phyloP scores from a whole-genome alignment of 2,329 filamentous ascomycete species.

The Torrubiella hemipterigena region DNA sequence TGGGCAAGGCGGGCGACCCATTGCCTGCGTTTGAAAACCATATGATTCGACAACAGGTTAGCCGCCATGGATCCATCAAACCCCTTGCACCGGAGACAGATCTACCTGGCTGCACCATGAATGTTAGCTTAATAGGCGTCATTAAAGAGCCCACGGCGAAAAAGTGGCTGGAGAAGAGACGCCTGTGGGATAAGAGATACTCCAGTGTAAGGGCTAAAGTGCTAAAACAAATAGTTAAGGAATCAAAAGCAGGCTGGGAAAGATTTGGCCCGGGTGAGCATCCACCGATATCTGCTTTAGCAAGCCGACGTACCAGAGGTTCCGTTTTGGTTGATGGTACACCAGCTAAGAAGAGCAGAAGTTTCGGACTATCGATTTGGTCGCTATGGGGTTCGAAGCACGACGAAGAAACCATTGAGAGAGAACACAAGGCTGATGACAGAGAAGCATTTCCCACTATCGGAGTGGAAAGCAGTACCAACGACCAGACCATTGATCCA shows the following conservation, averaged over 20 bases:
- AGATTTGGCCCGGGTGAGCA: slow-evolving; percentile 58
- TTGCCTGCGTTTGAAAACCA: slow-evolving; percentile 68
- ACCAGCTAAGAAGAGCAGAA: slow-evolving; percentile 54
- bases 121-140: slow-evolving; percentile 56
- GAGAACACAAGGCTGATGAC: slow-evolving; percentile 40
- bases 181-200: slow-evolving; percentile 63
- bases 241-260: slow-evolving; percentile 60
- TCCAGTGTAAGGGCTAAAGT: slow-evolving; percentile 56
- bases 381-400: slow-evolving; percentile 80
- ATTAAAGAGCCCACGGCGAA: slow-evolving; percentile 68
- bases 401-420: slow-evolving; percentile 60
- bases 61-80: slow-evolving; percentile 63
- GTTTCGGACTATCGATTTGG: slow-evolving; percentile 73
- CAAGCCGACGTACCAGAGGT: slow-evolving; percentile 47
- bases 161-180: slow-evolving; percentile 71
- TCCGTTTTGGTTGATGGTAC: slow-evolving; percentile 30
- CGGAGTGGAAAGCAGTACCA: slow-evolving; percentile 20
- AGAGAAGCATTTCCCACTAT: slow-evolving; percentile 16
- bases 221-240: slow-evolving; percentile 60
- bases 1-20: slow-evolving; percentile 80
- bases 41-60: slow-evolving; percentile 87
- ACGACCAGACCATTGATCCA: slow-evolving; percentile 28
- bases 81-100: slow-evolving; percentile 52
- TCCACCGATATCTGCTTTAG: slow-evolving; percentile 76
- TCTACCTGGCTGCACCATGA: slow-evolving; percentile 52